phyloP scores from a whole-genome alignment of 768 basidiomycete species.

The Serendipita sp. region DNA sequence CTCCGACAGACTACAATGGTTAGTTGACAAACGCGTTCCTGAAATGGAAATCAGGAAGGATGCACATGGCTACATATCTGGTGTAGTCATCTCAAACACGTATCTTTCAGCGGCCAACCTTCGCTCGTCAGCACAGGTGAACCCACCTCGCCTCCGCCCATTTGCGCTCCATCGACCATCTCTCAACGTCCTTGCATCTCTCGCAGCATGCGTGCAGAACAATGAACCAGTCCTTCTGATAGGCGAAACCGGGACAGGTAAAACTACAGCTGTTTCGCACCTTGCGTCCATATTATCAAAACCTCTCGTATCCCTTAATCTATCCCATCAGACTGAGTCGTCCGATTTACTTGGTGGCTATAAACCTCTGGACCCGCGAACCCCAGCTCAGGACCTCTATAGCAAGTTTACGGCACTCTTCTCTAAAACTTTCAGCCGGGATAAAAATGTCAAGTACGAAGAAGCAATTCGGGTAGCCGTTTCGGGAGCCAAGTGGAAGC shows the following conservation, averaged over 20 bases:
- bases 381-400: constrained; percentile 57
- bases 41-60: constrained; percentile 53
- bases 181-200: constrained; percentile 56
- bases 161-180: constrained; percentile 87
- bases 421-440: constrained; percentile 70
- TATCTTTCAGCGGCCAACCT: constrained; percentile 30
- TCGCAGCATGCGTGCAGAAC: constrained; percentile 53
- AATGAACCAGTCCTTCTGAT: constrained; percentile 78
- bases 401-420: constrained; percentile 66
- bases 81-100: constrained; percentile 47
- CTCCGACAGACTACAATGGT: constrained; percentile 51
- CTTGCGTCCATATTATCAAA: constrained; percentile 61
- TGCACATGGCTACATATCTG: constrained; percentile 39
- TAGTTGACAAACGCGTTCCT: constrained; percentile 47
- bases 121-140: constrained; percentile 14
- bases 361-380: constrained; percentile 80
- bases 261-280: constrained; percentile 83
- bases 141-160: constrained; percentile 29
- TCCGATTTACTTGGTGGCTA: constrained; percentile 89
- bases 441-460: constrained; percentile 77
- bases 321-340: constrained; percentile 92
- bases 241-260: constrained; percentile 98
- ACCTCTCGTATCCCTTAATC: constrained; percentile 72
- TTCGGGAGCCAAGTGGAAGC: constrained; percentile 68
- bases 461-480: constrained; percentile 68